Conservation (phyloP, 2,329 filamentous ascomycete species). For the Fusarium keratoplasticum region DNA sequence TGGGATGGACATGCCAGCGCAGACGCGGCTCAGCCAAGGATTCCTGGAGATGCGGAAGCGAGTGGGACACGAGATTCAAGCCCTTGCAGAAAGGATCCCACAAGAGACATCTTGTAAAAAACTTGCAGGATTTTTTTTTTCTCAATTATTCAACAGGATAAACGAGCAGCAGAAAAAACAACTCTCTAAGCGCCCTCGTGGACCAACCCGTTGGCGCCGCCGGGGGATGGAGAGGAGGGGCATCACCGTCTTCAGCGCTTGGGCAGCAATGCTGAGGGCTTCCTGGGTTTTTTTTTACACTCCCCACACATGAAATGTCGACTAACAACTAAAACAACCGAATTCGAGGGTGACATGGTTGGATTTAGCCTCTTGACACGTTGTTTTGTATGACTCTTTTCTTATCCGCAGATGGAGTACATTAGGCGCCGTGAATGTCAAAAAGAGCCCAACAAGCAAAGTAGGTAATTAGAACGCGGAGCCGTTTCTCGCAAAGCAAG, state of each 20-base stretch:
- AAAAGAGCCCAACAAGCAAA: neutral
- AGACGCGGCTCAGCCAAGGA: slow-evolving; percentile 22
- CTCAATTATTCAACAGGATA: neutral
- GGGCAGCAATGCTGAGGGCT: slow-evolving; percentile 34
- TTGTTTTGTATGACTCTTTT: slow-evolving; percentile 35
- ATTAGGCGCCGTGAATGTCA: neutral
- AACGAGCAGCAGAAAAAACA: neutral
- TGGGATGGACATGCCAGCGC: slow-evolving; percentile 22
- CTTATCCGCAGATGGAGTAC: neutral
- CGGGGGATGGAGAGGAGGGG: slow-evolving; percentile 13
- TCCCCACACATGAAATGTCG: slow-evolving; percentile 13
- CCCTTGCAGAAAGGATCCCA: slow-evolving; percentile 22
- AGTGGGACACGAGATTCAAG: slow-evolving; percentile 14
- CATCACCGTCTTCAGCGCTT: slow-evolving; percentile 31
- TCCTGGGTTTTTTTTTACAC: slow-evolving; percentile 5
- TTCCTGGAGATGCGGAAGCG: slow-evolving; percentile 1
- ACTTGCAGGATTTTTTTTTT: neutral
- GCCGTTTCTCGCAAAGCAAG: neutral
- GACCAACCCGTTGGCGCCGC: slow-evolving; percentile 26
- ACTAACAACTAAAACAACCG: slow-evolving; percentile 7
- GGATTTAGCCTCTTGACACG: slow-evolving; percentile 32
- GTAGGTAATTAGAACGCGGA: neutral
- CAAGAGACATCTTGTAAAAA: neutral
- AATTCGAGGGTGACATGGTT: slow-evolving; percentile 13
- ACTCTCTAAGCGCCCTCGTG: slow-evolving; percentile 35